Conservation (phyloP, 768 basidiomycete species). For the Ephemerocybe angulata region DNA sequence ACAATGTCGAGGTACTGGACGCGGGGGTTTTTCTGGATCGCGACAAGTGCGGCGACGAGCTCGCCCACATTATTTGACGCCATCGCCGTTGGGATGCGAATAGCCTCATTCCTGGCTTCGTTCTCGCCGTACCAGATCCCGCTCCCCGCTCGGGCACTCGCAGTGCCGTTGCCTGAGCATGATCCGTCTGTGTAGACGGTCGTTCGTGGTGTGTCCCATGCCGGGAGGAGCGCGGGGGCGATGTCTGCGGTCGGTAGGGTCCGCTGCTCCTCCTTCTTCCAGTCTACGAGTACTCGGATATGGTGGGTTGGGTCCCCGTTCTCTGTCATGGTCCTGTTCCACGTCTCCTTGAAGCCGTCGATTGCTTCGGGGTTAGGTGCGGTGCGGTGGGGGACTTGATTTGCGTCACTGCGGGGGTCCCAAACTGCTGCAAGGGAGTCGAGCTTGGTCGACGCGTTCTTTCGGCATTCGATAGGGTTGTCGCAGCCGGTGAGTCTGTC, state of each 20-base stretch:
- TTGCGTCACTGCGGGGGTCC: conserved; percentile 4
- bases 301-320: no score
- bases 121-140: neutral
- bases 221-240: no score
- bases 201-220: no score
- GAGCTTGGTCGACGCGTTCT: neutral
- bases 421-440: neutral
- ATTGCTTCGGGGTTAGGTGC: neutral
- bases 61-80: conserved; percentile 17
- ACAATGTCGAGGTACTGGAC: neutral
- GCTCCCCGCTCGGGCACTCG: neutral
- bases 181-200: neutral
- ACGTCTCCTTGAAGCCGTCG: no score
- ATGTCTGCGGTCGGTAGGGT: no score
- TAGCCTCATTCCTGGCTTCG: conserved; percentile 6
- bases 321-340: no score
- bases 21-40: neutral
- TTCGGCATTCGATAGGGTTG: neutral
- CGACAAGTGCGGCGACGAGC: conserved; percentile 5
- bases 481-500: neutral
- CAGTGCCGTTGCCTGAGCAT: neutral
- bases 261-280: no score
- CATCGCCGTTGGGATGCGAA: conserved; percentile 10
- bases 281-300: no score
- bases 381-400: conserved; percentile 8